Evolutionary conservation across 2,329 filamentous ascomycete species (phyloP).

Genomic region (Neofusicoccum ribis): DNA sequence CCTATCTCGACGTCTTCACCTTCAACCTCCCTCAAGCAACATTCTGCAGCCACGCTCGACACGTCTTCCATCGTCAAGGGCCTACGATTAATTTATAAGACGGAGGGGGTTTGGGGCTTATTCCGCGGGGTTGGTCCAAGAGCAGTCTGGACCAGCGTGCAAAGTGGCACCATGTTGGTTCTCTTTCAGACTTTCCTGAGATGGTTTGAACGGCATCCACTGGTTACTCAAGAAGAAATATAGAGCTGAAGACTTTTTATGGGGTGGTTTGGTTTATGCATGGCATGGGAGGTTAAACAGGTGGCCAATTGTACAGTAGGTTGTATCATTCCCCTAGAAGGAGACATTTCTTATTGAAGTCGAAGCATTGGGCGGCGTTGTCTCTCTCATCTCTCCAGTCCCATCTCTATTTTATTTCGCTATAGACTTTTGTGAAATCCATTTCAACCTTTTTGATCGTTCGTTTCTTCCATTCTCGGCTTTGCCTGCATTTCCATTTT

Average conservation of each 20-base stretch:
- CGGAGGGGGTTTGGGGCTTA: slow-evolving; percentile 85
- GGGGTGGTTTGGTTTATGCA: background rate
- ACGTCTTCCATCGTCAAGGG: slow-evolving; percentile 88
- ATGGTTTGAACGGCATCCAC: slow-evolving; percentile 64
- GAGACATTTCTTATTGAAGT: background rate
- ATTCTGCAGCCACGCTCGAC: slow-evolving; percentile 76
- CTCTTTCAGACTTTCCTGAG: slow-evolving; percentile 87
- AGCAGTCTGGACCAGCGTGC: slow-evolving; percentile 94
- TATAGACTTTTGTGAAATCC: background rate
- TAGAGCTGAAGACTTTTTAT: background rate
- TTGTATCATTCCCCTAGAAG: slow-evolving; percentile 11
- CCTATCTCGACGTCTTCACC: slow-evolving; percentile 88
- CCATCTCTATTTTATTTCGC: background rate
- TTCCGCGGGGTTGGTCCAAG: slow-evolving; percentile 93
- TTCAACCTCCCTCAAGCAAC: slow-evolving; percentile 76
- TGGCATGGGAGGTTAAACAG: background rate
- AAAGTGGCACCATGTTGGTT: slow-evolving; percentile 95
- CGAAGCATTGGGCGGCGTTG: slow-evolving; percentile 13
- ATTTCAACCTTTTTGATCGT: too few relatives aligned
- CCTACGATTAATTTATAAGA: slow-evolving; percentile 81
- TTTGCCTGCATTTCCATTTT: background rate
- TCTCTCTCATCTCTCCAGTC: background rate
- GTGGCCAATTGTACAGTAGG: slow-evolving; percentile 3
- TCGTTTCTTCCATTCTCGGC: background rate
- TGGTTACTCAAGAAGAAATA: slow-evolving; percentile 27